phyloP scores from a whole-genome alignment of 768 basidiomycete species.

The Kwoniella europaea region DNA sequence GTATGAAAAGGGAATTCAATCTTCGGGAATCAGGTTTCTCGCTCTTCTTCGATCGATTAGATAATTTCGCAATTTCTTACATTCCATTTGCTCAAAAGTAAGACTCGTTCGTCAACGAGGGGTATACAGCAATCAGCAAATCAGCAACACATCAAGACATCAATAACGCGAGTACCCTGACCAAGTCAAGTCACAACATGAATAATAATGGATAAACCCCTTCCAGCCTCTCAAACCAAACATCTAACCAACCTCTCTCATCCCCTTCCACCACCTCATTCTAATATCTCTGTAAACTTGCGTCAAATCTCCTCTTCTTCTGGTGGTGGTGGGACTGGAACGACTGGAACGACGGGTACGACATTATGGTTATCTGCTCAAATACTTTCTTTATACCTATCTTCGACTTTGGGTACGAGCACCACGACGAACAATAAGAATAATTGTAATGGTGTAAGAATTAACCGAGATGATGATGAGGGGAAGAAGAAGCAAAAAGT shows the following conservation, averaged over 20 bases:
- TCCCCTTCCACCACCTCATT: slow-evolving; percentile 32
- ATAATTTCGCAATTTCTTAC: no score
- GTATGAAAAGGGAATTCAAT: no score
- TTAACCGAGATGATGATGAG: not conserved
- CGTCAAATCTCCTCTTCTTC: slow-evolving; percentile 30
- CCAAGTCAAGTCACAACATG: not conserved
- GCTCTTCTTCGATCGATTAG: no score
- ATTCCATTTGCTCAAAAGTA: no score
- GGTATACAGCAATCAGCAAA: no score
- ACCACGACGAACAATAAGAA: not conserved
- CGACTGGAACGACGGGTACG: slow-evolving; percentile 70
- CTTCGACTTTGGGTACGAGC: not conserved
- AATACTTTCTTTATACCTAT: slow-evolving; percentile 69
- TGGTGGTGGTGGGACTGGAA: not conserved
- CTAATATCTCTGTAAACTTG: slow-evolving; percentile 21
- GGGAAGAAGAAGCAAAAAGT: slow-evolving; percentile 26
- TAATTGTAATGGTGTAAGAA: slow-evolving; percentile 18
- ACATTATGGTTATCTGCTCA: slow-evolving; percentile 85
- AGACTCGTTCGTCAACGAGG: no score
- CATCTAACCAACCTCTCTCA: slow-evolving; percentile 40
- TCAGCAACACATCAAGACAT: not conserved
- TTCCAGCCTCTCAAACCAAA: slow-evolving; percentile 46
- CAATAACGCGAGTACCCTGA: not conserved
- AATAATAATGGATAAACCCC: slow-evolving; percentile 9
- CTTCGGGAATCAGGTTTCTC: no score